Evolutionary conservation across 306 rosid species (phyloP), one percentile per base, ranked within the genome.

Genomic region (Mimosa bimucronata): DNA sequence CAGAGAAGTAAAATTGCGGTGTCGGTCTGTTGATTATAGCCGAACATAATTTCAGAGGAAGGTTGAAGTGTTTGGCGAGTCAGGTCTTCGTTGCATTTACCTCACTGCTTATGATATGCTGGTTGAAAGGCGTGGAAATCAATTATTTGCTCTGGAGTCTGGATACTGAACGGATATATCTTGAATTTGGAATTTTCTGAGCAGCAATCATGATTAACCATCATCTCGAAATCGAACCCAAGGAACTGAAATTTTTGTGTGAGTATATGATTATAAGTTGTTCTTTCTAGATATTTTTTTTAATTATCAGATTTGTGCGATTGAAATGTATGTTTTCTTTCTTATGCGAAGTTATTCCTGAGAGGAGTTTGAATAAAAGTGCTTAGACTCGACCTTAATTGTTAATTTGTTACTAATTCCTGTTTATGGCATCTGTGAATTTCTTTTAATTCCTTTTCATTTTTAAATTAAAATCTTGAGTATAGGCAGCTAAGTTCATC

Each of bases 221-320:
- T 68, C 79, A 92, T 68, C 85, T 95, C 75, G 89, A 90, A 79
- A 89, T 95, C 77, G 90, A 95, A 55, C 98, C 98, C 62, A 88
- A 79, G 71, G 96, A 95, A 82, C 88, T 95, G 88, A 80, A 88
- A 74, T 95, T 95, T 79, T 37, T 73, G 23, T 82, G 99, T 95
- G 57, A 93, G 97, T 85, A 45, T 46, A 79, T 82, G 31, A 18
- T 72, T 30, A 74, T 25, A 31, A 73, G 38, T 71, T 50, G 37
- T 69, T 30, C 53, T 73, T 15, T 60, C 46, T 38, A 23, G 53
- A n/a, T 25, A 23, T 48, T n/a, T 12, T 19, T 60, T 42, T 60
- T 29, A 7, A 0, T 13, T 74, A 31, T 21, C 31, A 55, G 16
- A 21, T 74, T 74, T 16, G 23, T 25, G 41, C 2, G 18, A 2